phyloP scores from a whole-genome alignment of 2,329 filamentous ascomycete species.

The Alternaria sp. region DNA sequence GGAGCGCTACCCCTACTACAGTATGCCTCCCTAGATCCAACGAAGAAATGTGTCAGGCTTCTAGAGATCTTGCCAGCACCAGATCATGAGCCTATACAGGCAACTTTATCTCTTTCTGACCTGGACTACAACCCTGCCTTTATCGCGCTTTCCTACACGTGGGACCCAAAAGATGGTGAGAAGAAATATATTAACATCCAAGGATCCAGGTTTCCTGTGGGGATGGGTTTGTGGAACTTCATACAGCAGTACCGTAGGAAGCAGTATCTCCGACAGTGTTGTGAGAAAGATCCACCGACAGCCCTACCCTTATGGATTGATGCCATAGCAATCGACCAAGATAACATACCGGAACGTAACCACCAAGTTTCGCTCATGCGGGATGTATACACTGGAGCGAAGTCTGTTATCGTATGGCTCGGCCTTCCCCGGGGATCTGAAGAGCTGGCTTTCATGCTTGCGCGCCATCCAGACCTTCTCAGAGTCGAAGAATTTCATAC shows the following conservation, averaged over 20 bases:
- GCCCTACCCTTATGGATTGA: slow-evolving; percentile 22
- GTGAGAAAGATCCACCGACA: slow-evolving; percentile 1
- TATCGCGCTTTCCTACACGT: slow-evolving; percentile 28
- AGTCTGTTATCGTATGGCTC: slow-evolving; percentile 24
- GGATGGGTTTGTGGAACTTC: slow-evolving; percentile 26
- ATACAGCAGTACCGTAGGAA: slow-evolving; percentile 22
- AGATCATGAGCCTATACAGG: slow-evolving; percentile 12
- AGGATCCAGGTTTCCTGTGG: slow-evolving; percentile 14
- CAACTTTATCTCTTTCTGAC: slow-evolving; percentile 8
- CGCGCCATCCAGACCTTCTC: slow-evolving; percentile 16
- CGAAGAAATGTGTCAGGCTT: slow-evolving; percentile 17
- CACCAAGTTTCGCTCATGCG: slow-evolving; percentile 24
- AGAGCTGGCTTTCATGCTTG: slow-evolving; percentile 22
- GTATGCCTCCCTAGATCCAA: slow-evolving; percentile 15
- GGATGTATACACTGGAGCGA: slow-evolving; percentile 20
- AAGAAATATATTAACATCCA: slow-evolving; percentile 14
- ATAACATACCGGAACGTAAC: slow-evolving; percentile 20
- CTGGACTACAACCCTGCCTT: slow-evolving; percentile 20
- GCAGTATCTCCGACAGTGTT: slow-evolving; percentile 9
- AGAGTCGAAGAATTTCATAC: slow-evolving; percentile 15
- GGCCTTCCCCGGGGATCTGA: slow-evolving; percentile 14
- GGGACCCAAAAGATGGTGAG: slow-evolving; percentile 18
- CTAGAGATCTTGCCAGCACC: slow-evolving; percentile 14
- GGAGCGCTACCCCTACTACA: slow-evolving; percentile 1
- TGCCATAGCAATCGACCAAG: slow-evolving; percentile 24